Percentiles rank a stretch among this genome's conserved stretches.
These are phyloP conservation scores for Alternaria postmessia DNA, from an alignment of 2,329 filamentous ascomycete genomes.

Conservation along the genomic window DNA sequence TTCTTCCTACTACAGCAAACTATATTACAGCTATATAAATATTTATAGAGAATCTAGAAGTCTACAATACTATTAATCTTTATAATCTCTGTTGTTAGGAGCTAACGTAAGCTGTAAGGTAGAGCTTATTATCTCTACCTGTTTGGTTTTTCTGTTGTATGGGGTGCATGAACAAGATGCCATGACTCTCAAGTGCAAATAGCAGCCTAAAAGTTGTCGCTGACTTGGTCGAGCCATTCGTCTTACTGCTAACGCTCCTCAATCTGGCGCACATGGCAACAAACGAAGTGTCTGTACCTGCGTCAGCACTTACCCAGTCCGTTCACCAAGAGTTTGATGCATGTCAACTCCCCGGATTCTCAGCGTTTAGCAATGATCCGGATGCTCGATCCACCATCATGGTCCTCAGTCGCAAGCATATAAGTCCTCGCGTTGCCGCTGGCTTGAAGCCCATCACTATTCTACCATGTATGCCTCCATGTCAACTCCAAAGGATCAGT, in stretches of 20 bases:
- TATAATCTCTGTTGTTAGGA: too few relatives aligned
- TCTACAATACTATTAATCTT: too few relatives aligned
- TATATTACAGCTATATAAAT: too few relatives aligned
- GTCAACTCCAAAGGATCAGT: neutral
- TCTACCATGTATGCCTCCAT: neutral
- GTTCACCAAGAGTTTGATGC: neutral
- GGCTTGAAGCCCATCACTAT: neutral
- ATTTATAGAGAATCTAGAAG: too few relatives aligned
- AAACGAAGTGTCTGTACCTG: conserved; percentile 14
- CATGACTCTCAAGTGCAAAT: too few relatives aligned
- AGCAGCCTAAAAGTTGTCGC: too few relatives aligned
- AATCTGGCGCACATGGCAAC: neutral
- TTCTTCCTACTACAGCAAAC: too few relatives aligned
- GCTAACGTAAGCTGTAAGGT: too few relatives aligned
- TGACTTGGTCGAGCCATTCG: too few relatives aligned
- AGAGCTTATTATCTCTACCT: too few relatives aligned
- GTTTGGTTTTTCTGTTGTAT: too few relatives aligned
- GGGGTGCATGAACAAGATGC: too few relatives aligned
- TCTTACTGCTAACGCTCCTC: neutral
- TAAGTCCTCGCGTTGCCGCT: conserved; percentile 13
- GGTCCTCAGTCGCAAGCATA: conserved; percentile 26
- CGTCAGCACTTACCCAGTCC: conserved; percentile 5
- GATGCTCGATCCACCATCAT: conserved; percentile 24
- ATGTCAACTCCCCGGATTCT: neutral
- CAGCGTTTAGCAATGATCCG: conserved; percentile 1